These are phyloP conservation scores for Claviceps digitariae DNA, from an alignment of 2,329 filamentous ascomycete genomes.

Conservation along the genomic window DNA sequence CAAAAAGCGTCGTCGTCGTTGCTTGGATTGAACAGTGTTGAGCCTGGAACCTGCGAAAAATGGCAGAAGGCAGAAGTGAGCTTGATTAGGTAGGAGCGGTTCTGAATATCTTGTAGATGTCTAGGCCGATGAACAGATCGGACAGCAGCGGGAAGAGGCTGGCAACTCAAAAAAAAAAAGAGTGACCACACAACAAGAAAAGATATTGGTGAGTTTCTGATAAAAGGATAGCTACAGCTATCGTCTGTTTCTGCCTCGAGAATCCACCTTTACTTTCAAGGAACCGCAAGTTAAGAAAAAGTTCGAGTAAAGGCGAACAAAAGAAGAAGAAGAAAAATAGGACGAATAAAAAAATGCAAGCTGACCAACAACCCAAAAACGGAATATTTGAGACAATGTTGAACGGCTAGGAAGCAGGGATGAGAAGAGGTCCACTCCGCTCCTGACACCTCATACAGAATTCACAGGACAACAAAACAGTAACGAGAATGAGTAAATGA, in stretches of 20 bases:
- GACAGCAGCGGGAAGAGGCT: constrained; percentile 2
- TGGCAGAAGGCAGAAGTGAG: not conserved
- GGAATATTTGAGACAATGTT: not conserved
- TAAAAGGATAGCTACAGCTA: constrained; percentile 12
- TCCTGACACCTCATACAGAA: not conserved
- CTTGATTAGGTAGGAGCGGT: not conserved
- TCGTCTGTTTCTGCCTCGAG: constrained; percentile 7
- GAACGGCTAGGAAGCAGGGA: not conserved
- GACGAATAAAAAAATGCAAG: not conserved
- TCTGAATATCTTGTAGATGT: not conserved
- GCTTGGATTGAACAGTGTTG: too few relatives aligned
- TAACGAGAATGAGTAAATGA: not conserved
- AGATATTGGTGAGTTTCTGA: constrained; percentile 9
- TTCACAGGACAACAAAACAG: not conserved
- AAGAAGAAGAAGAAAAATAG: not conserved
- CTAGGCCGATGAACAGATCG: constrained; percentile 1
- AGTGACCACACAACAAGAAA: constrained; percentile 8
- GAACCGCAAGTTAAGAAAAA: not conserved
- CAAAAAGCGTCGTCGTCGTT: not conserved
- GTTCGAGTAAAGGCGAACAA: not conserved
- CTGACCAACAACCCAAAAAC: not conserved
- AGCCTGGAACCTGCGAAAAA: not conserved
- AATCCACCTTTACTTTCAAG: not conserved
- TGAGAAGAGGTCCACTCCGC: not conserved
- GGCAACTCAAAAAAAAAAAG: constrained; percentile 3